Evolutionary conservation across 352 stramenopile genomes (phyloP).

Genomic region (Globisporangium middletonii): DNA sequence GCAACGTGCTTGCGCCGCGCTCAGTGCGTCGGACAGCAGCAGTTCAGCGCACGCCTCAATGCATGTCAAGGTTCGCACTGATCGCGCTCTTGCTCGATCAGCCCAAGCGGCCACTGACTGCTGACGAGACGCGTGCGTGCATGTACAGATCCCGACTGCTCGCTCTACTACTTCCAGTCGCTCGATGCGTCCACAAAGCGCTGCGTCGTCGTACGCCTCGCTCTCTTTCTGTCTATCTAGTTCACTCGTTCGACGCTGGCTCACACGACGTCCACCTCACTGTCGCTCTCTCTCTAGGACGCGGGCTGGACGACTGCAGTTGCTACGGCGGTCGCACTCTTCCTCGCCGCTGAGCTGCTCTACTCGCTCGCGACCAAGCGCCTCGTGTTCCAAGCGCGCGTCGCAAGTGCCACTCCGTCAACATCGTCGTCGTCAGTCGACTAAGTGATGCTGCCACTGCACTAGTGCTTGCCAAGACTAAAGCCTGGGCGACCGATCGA

Average conservation of each 20-base stretch:
- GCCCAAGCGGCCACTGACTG: not conserved
- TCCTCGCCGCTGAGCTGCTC: slow-evolving; percentile 34
- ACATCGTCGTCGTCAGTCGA: not conserved
- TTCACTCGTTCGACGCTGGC: not conserved
- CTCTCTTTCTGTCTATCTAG: not conserved
- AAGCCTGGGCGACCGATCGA: slow-evolving; percentile 76
- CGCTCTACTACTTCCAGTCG: slow-evolving; percentile 56
- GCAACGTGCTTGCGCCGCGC: slow-evolving; percentile 14
- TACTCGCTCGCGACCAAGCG: slow-evolving; percentile 28
- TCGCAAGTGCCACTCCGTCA: not conserved
- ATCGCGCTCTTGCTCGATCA: not conserved
- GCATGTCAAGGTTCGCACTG: slow-evolving; percentile 34
- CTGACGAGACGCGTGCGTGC: not conserved
- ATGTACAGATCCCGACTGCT: slow-evolving; percentile 45
- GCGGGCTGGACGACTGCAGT: slow-evolving; percentile 29
- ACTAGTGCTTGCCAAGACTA: slow-evolving; percentile 66
- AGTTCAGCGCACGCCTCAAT: slow-evolving; percentile 33
- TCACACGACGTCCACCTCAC: not conserved
- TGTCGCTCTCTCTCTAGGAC: slow-evolving; percentile 18
- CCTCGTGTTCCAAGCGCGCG: slow-evolving; percentile 12
- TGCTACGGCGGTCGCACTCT: slow-evolving; percentile 24
- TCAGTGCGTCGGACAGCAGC: slow-evolving; percentile 35
- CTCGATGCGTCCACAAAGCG: slow-evolving; percentile 35
- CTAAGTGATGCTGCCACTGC: not conserved
- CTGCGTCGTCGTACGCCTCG: slow-evolving; percentile 46